Evolutionary conservation across 352 stramenopile species (phyloP).

Genomic region (Globisporangium nagaii): DNA sequence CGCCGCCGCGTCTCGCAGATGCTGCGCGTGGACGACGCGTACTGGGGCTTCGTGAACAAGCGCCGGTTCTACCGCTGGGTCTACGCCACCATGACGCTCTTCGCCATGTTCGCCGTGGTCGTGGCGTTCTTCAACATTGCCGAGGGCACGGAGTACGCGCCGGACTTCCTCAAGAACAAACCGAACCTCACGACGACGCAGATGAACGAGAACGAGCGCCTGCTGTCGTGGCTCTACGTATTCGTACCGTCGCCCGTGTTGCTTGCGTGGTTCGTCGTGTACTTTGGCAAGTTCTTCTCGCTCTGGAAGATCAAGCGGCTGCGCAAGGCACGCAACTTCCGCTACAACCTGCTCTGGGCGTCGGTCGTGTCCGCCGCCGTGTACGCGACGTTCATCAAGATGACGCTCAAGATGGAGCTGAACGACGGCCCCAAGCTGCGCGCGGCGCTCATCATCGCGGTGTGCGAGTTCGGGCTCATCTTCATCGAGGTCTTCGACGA

Average conservation of each 20-base stretch:
- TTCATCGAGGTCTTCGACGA: conserved; percentile 72
- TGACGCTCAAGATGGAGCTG: conserved; percentile 54
- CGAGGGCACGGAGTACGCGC: conserved; percentile 41
- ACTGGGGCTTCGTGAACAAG: conserved; percentile 75
- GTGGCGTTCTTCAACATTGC: conserved; percentile 70
- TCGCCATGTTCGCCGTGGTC: conserved; percentile 72
- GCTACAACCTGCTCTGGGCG: conserved; percentile 74
- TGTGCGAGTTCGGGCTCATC: conserved; percentile 66
- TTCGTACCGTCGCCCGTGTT: conserved; percentile 66
- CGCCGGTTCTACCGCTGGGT: conserved; percentile 66
- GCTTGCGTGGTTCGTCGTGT: conserved; percentile 71
- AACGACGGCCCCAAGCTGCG: conserved; percentile 57
- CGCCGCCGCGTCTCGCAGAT: conserved; percentile 58
- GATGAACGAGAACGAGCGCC: conserved; percentile 66
- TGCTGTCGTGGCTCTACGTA: conserved; percentile 69
- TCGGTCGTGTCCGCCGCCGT: conserved; percentile 44
- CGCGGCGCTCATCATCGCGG: conserved; percentile 45
- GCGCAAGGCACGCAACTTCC: conserved; percentile 73
- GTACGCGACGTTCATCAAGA: conserved; percentile 50
- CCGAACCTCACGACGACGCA: conserved; percentile 38
- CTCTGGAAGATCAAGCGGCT: conserved; percentile 72
- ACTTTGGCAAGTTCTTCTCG: conserved; percentile 80
- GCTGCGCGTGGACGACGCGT: conserved; percentile 67
- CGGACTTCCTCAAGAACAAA: conserved; percentile 39
- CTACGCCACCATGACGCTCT: conserved; percentile 72